phyloP scores from a whole-genome alignment of 2,329 filamentous ascomycete species.

The Trichoderma koningii region DNA sequence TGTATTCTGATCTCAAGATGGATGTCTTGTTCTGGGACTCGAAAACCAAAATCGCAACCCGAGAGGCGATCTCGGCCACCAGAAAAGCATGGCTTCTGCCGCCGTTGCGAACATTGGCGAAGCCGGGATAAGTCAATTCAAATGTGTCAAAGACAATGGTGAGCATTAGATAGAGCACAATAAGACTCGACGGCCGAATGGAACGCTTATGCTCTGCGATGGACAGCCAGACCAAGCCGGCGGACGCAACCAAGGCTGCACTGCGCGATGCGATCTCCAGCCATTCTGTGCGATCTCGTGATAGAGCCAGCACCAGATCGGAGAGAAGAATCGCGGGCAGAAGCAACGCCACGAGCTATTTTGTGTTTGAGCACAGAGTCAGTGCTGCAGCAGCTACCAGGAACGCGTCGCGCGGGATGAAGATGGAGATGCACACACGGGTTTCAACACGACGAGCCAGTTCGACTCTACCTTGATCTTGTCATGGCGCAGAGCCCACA shows the following conservation, averaged over 20 bases:
- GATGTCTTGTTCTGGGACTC: constrained; percentile 17
- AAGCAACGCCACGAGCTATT: constrained; percentile 12
- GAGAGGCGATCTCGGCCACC: not conserved
- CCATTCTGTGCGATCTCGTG: not conserved
- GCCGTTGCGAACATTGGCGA: not conserved
- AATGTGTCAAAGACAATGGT: not conserved
- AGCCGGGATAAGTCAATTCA: constrained; percentile 1
- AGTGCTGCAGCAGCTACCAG: not conserved
- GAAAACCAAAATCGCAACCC: not conserved
- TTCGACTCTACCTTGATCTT: constrained; percentile 14
- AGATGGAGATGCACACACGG: not conserved
- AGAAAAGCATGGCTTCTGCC: not conserved
- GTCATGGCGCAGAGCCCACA: constrained; percentile 17
- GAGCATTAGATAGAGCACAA: constrained; percentile 18
- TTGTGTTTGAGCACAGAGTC: not conserved
- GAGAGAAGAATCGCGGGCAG: not conserved
- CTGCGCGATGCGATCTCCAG: not conserved
- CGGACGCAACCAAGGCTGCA: constrained; percentile 4
- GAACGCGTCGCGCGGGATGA: not conserved
- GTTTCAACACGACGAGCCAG: constrained; percentile 14
- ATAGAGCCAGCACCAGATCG: not conserved
- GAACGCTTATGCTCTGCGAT: constrained; percentile 21
- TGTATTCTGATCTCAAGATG: not conserved
- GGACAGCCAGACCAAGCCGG: constrained; percentile 9
- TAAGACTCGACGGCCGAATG: constrained; percentile 12